Evolutionary conservation across 768 basidiomycete species (phyloP).

Genomic region (Suillus brevipes): DNA sequence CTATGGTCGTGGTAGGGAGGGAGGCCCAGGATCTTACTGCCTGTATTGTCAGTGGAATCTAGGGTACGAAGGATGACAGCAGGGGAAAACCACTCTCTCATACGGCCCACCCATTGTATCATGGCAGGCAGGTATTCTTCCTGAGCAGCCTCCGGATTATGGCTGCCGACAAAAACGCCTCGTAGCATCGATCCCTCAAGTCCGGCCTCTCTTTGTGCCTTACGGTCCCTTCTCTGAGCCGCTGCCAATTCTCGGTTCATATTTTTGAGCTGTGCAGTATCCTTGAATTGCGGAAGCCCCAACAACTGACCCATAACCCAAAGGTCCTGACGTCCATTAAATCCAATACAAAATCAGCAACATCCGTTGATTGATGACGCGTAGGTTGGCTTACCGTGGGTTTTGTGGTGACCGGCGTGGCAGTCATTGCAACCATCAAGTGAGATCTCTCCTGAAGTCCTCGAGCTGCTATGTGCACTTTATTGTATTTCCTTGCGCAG

Average conservation of each 20-base stretch:
- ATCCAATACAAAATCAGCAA: too few relatives aligned
- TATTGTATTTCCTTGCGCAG: too few relatives aligned
- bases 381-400: not conserved
- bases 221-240: not conserved
- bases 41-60: not conserved
- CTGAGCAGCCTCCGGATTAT: too few relatives aligned
- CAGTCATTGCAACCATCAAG: not conserved
- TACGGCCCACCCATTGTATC: constrained; percentile 4
- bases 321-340: not conserved
- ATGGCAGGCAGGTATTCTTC: not conserved
- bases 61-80: constrained; percentile 10
- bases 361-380: too few relatives aligned
- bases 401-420: not conserved
- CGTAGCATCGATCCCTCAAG: too few relatives aligned
- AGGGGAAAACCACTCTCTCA: constrained; percentile 7
- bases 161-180: too few relatives aligned
- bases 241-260: not conserved
- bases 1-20: constrained; percentile 10
- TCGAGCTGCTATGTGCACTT: not conserved
- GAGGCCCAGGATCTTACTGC: constrained; percentile 6
- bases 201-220: not conserved
- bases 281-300: not conserved
- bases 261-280: not conserved
- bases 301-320: constrained; percentile 7
- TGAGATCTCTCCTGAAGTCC: not conserved